Percentiles rank a stretch among this genome's conserved stretches.
phyloP scores from a whole-genome alignment of 2,329 filamentous ascomycete genomes.

The Gliomastix tumulicola region DNA sequence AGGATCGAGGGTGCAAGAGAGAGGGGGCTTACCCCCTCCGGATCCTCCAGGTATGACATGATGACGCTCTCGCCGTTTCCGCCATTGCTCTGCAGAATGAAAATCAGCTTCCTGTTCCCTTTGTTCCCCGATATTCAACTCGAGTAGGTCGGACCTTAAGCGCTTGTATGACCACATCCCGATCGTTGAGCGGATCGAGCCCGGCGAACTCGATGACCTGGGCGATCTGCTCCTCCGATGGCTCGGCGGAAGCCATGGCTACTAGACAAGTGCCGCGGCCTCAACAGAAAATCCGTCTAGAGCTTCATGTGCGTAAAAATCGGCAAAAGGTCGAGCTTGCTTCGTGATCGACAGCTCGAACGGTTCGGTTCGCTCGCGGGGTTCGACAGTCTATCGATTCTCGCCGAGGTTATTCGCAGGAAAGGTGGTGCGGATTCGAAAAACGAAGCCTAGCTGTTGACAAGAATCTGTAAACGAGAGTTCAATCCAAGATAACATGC shows the following conservation, averaged over 20 bases:
- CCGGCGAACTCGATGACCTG: constrained; percentile 33
- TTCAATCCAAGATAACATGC: no score
- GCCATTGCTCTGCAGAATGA: constrained; percentile 29
- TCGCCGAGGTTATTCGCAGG: no score
- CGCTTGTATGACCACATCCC: constrained; percentile 28
- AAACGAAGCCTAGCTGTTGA: no score
- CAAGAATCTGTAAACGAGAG: no score
- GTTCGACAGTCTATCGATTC: no score
- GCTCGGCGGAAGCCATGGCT: constrained; percentile 23
- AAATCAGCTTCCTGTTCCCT: neutral
- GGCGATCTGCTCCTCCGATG: constrained; percentile 26
- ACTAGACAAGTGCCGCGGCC: no score
- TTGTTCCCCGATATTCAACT: neutral
- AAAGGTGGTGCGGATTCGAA: no score
- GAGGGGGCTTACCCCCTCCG: constrained; percentile 19
- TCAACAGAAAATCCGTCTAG: no score
- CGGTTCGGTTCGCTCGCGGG: no score
- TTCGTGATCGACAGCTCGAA: constrained; percentile 3
- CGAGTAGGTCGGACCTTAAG: constrained; percentile 26
- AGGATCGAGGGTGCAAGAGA: constrained; percentile 5
- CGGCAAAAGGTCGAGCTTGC: no score
- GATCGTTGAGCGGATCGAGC: constrained; percentile 26
- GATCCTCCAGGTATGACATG: constrained; percentile 44
- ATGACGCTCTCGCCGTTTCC: constrained; percentile 41
- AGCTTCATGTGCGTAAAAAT: no score